Evolutionary conservation across 306 rosid genomes (phyloP), one percentile per base, ranked within the genome.

Genomic region (Styphnolobium japonicum): DNA sequence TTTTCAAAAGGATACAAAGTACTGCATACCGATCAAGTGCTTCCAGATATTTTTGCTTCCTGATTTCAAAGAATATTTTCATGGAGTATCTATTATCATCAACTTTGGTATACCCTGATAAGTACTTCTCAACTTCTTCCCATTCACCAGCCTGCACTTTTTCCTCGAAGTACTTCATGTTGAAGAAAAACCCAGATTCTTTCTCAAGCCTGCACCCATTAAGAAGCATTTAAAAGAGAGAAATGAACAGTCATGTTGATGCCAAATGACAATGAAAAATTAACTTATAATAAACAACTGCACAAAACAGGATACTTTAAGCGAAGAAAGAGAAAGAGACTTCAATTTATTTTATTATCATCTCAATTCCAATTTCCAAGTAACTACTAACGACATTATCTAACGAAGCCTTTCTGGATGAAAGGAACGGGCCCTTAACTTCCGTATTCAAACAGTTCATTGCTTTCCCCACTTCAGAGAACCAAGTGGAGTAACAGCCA

Each of bases 31-130:
- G 81, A 81, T 94, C 98, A 64, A 94, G 97, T 15, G 97, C 98
- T 89, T 94, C 97, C 8, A 94, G 91, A 85, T 92, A 94, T 76
- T 94, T 94, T 80, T 94, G 97, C 88, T 94, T 94, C 79, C 94
- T 87, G 65, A 94, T 88, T 81, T 94, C 98, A 61, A 92, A 94
- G 76, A 94, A 90, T 78, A 92, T 87, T 89, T 94, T 94, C 92
- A 92, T 87, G 1, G 98, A 92, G 86, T 90, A 89, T 92, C 96
- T 84, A 85, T 94, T 94, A 84, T 94, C 97, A 66, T 92, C 95
- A 36, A 89, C 92, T 89, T 90, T 94, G 55, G 97, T 92, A 82
- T 80, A 94, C 69, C 98, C 98, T 6, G 93, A 52, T 21, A 94
- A 76, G 75, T 94, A 94, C 90, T 89, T 89, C 78, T 94, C 98